Evolutionary conservation across 2,329 filamentous ascomycete species (phyloP).

Genomic region (Xylaria sp.): DNA sequence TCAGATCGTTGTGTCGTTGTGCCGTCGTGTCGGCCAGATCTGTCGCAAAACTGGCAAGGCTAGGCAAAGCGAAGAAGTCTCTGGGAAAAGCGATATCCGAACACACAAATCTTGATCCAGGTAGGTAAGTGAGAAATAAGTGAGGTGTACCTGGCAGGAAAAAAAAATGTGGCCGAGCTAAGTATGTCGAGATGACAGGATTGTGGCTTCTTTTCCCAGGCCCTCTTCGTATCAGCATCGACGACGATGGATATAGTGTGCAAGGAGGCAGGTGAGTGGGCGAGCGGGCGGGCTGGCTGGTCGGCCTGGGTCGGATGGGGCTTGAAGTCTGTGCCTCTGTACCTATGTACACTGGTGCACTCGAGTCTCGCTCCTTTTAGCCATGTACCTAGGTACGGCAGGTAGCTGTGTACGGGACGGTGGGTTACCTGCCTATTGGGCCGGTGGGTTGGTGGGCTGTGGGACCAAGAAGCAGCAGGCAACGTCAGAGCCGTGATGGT

Average conservation of each 20-base stretch:
- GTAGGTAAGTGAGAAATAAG: slow-evolving; percentile 9
- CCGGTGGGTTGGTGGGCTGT: slow-evolving; percentile 3
- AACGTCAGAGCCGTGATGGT: slow-evolving; percentile 25
- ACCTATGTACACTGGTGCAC: not conserved
- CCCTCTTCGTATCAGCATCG: slow-evolving; percentile 17
- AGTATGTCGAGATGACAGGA: slow-evolving; percentile 29
- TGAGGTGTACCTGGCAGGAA: slow-evolving; percentile 25
- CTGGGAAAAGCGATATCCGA: slow-evolving; percentile 4
- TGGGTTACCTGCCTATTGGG: not conserved
- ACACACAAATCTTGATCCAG: slow-evolving; percentile 11
- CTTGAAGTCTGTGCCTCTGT: not conserved
- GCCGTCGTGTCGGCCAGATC: slow-evolving; percentile 11
- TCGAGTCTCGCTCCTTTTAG: not conserved
- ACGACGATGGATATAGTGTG: slow-evolving; percentile 23
- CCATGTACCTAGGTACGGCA: not conserved
- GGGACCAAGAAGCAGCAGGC: slow-evolving; percentile 3
- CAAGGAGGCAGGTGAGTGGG: slow-evolving; percentile 28
- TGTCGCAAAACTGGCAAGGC: slow-evolving; percentile 29
- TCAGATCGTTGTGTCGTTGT: slow-evolving; percentile 12
- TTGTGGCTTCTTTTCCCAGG: slow-evolving; percentile 30
- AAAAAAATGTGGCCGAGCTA: slow-evolving; percentile 31
- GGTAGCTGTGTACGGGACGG: slow-evolving; percentile 1
- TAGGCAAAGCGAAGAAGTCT: slow-evolving; percentile 6
- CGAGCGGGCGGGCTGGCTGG: slow-evolving; percentile 8
- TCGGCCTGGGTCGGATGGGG: slow-evolving; percentile 6